Conservation (phyloP, 805 yeast genomes). For the Candida adriatica region DNA sequence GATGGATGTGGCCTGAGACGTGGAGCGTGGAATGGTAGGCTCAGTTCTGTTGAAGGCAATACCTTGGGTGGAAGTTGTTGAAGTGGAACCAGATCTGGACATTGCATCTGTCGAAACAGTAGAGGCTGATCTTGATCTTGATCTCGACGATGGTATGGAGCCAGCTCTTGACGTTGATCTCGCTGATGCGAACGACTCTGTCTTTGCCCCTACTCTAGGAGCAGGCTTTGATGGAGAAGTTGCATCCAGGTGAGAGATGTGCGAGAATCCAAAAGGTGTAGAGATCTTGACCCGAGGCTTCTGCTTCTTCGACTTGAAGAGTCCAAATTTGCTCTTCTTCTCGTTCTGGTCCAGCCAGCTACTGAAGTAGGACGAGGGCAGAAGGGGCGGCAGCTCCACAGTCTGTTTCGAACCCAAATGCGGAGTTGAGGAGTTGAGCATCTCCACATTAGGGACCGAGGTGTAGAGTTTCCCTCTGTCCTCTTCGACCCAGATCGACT, state of each 20-base stretch:
- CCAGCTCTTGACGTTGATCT: too few species aligned
- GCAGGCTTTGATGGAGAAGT: too few species aligned
- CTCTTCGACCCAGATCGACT: conserved; percentile 37
- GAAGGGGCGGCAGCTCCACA: conserved; percentile 31
- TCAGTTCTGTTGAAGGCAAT: conserved; percentile 19
- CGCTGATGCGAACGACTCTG: too few species aligned
- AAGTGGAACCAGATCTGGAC: not conserved
- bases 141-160: too few species aligned
- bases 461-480: conserved; percentile 27
- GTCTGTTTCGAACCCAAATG: conserved; percentile 26
- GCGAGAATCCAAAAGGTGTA: conserved; percentile 33
- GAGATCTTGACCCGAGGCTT: conserved; percentile 24
- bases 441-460: conserved; percentile 23
- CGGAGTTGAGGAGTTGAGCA: conserved; percentile 30
- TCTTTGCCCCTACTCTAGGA: too few species aligned
- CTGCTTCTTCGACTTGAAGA: conserved; percentile 3
- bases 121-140: too few species aligned
- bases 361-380: conserved; percentile 22
- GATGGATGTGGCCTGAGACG: conserved; percentile 17
- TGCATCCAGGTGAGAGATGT: conserved; percentile 34
- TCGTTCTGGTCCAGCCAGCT: conserved; percentile 6
- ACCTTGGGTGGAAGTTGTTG: conserved; percentile 4
- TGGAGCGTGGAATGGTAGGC: conserved; percentile 13
- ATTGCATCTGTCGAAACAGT: too few species aligned
- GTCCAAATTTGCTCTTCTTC: conserved; percentile 3